A percentile compares a stretch with the other conserved stretches of the same genome.
Evolutionary conservation across 1,139 yeast genomes (phyloP).

Genomic region (Pichia cactophila): DNA sequence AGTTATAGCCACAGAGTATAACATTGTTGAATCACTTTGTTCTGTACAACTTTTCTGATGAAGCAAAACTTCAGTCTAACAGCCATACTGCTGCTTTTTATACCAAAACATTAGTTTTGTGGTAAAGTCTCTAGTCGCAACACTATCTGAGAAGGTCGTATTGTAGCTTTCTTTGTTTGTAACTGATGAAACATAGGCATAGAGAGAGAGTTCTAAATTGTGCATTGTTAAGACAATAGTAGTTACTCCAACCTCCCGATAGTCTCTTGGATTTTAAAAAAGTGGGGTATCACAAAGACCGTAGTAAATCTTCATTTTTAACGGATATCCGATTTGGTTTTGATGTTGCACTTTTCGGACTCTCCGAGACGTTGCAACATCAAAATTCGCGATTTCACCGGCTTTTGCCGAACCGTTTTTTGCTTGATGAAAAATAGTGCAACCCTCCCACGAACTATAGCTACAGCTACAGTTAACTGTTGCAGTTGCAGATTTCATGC

Average conservation of each 20-base stretch:
- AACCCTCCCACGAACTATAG: neutral
- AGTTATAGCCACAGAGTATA: neutral
- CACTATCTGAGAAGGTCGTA: too few relatives aligned
- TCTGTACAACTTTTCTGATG: neutral
- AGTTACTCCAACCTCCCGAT: too few relatives aligned
- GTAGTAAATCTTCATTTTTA: too few relatives aligned
- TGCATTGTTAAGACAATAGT: too few relatives aligned
- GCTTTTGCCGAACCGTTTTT: neutral
- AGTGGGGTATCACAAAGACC: too few relatives aligned
- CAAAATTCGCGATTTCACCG: neutral
- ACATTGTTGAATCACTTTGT: neutral
- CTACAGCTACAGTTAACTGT: neutral
- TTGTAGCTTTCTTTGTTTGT: too few relatives aligned
- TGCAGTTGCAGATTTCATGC: neutral
- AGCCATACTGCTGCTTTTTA: neutral
- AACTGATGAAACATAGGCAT: too few relatives aligned
- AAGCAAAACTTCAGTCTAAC: fast-evolving
- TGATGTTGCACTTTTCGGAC: neutral
- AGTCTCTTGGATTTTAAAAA: too few relatives aligned
- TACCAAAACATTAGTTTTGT: too few relatives aligned
- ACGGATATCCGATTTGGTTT: neutral
- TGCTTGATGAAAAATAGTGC: neutral
- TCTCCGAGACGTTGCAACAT: neutral
- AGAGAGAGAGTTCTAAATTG: too few relatives aligned
- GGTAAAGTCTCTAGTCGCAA: too few relatives aligned